These are phyloP conservation scores for Psophocarpus tetragonolobus DNA, from an alignment of 306 rosid species.

Conservation along the genomic window DNA sequence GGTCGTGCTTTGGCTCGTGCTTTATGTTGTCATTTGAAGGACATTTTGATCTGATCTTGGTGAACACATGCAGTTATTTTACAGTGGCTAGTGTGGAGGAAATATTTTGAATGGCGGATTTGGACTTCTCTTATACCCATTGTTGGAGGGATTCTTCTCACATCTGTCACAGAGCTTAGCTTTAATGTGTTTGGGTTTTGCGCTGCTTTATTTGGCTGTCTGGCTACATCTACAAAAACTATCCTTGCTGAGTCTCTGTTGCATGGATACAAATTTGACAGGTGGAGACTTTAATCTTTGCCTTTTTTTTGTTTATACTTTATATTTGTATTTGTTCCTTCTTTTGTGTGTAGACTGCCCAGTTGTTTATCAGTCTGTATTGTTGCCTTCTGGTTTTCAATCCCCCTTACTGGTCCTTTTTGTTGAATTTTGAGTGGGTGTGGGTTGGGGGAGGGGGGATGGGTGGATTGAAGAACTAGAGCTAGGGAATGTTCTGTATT, in stretches of 20 bases:
- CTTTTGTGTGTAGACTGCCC: background rate
- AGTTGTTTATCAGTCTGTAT: background rate
- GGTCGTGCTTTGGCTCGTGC: background rate
- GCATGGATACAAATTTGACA: constrained; percentile 97
- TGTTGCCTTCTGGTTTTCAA: background rate
- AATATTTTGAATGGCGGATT: constrained; percentile 85
- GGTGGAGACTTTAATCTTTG: constrained; percentile 48
- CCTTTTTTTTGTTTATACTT: background rate
- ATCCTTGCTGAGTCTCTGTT: constrained; percentile 90
- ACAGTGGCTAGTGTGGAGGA: constrained; percentile 97
- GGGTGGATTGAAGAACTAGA: background rate
- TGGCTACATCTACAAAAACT: constrained; percentile 96
- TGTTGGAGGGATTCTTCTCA: constrained; percentile 96
- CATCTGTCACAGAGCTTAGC: constrained; percentile 92
- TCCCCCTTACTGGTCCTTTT: background rate
- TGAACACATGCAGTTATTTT: constrained; percentile 63
- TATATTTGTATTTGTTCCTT: background rate
- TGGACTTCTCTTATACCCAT: constrained; percentile 93
- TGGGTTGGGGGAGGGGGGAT: no score
- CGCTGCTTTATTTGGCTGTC: constrained; percentile 95
- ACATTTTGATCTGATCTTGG: constrained; percentile 39
- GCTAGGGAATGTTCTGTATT: background rate
- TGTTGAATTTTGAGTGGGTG: no score
- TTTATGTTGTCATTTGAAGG: constrained; percentile 11
- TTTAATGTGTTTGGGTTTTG: constrained; percentile 87